Evolutionary conservation across 192 early-diverging fungal species (phyloP).

Genomic region (Coemansia sp.): DNA sequence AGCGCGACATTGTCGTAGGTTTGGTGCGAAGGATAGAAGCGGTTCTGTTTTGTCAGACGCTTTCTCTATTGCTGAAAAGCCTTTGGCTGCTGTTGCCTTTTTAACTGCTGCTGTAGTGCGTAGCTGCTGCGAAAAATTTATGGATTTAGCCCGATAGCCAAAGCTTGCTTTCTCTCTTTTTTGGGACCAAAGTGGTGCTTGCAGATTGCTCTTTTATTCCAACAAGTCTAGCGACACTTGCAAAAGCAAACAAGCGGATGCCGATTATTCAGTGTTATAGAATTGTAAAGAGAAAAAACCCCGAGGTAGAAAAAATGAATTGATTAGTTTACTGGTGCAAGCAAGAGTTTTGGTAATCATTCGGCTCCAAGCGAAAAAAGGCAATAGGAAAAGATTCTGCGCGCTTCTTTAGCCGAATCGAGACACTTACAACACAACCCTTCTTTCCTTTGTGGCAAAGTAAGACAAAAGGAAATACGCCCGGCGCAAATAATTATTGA

Average conservation of each 20-base stretch:
- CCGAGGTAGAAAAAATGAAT: neutral
- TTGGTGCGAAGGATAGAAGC: neutral
- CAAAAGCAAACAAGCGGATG: too few species aligned
- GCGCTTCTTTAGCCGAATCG: neutral
- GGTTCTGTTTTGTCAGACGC: neutral
- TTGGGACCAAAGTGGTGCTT: neutral
- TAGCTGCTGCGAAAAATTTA: neutral
- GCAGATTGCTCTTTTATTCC: neutral
- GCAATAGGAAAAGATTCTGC: neutral
- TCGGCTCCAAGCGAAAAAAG: neutral
- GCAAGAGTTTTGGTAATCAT: too few species aligned
- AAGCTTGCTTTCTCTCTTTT: neutral
- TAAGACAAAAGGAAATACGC: slow-evolving; percentile 2
- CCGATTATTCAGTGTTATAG: neutral
- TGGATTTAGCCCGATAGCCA: neutral
- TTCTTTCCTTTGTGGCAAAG: neutral
- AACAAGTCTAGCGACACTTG: neutral
- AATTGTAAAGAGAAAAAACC: neutral
- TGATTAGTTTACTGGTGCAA: neutral
- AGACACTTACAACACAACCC: slow-evolving; percentile 4
- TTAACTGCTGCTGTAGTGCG: neutral
- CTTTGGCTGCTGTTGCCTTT: neutral
- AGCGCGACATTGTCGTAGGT: slow-evolving; percentile 71
- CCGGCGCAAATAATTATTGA: slow-evolving; percentile 1
- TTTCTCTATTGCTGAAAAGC: neutral